Conservation (phyloP, 1,284 basidiomycete species). For the Erythrobasidium hasegawianum region DNA sequence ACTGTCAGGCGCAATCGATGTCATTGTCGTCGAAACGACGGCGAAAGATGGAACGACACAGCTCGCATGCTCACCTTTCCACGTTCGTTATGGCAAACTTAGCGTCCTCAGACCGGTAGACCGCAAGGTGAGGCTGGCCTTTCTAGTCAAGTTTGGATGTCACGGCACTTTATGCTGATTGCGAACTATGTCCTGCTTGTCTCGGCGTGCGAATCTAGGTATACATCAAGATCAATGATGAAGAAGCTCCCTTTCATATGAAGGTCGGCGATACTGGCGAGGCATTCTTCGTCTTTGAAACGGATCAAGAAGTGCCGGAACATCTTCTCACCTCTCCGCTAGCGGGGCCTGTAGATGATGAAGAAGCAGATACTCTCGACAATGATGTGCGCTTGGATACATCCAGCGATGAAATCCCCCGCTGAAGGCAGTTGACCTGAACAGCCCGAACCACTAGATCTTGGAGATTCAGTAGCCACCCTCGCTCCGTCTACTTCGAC, state of each 20-base stretch:
- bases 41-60: conserved; percentile 55
- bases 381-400: conserved; percentile 15
- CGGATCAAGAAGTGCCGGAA: conserved; percentile 86
- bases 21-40: conserved; percentile 79
- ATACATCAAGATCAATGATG: conserved; percentile 58
- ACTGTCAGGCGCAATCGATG: conserved; percentile 92
- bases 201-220: too few species aligned
- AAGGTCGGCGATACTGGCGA: conserved; percentile 98
- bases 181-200: too few species aligned
- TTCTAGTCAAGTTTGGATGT: neutral
- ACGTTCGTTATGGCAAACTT: conserved; percentile 97
- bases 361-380: conserved; percentile 12
- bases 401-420: too few species aligned
- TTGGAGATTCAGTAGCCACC: conserved; percentile 25
- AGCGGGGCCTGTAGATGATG: conserved; percentile 39
- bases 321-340: conserved; percentile 87
- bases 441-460: conserved; percentile 35
- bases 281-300: conserved; percentile 98
- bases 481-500: conserved; percentile 1
- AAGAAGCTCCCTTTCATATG: conserved; percentile 83
- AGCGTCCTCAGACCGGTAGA: conserved; percentile 91
- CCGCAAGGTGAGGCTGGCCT: conserved; percentile 72
- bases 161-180: neutral
- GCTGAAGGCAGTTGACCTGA: neutral
- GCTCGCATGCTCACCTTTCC: conserved; percentile 90